A percentile compares a stretch with the other conserved stretches of the same genome.
Conservation (phyloP, 2,329 filamentous ascomycete species). For the Acrocalymma vagum region DNA sequence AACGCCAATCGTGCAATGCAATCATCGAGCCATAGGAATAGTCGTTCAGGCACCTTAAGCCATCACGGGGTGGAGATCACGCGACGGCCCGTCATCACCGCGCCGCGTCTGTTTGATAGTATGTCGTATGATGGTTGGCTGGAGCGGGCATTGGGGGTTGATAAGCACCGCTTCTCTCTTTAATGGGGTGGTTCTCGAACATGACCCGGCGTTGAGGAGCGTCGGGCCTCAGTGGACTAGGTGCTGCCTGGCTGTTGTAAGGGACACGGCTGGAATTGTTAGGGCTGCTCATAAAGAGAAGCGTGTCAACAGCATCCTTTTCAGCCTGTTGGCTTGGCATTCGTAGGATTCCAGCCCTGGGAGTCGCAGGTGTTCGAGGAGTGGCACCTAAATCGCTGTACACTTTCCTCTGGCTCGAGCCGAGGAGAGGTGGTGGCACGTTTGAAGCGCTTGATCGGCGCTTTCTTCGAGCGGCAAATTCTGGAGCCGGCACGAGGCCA, state of each 20-base stretch:
- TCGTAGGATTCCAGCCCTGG: conserved; percentile 64
- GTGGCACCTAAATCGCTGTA: conserved; percentile 37
- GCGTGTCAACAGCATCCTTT: conserved; percentile 81
- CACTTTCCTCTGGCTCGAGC: conserved; percentile 38
- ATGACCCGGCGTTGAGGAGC: conserved; percentile 44
- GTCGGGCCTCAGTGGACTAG: conserved; percentile 40
- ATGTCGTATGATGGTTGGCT: conserved; percentile 32
- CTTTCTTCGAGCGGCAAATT: conserved; percentile 42
- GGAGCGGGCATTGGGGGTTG: conserved; percentile 31
- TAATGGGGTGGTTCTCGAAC: conserved; percentile 42
- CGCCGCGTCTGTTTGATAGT: conserved; percentile 36
- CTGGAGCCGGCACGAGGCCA: conserved; percentile 42
- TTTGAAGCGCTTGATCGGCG: conserved; percentile 44
- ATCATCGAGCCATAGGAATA: conserved; percentile 26
- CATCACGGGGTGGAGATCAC: background rate
- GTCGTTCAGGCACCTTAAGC: conserved; percentile 5
- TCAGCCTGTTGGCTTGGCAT: conserved; percentile 77
- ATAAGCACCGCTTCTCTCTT: conserved; percentile 30
- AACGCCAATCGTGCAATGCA: conserved; percentile 46
- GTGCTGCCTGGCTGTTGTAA: conserved; percentile 32
- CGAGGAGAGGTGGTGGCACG: conserved; percentile 40
- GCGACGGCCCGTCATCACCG: conserved; percentile 20
- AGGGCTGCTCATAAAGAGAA: conserved; percentile 83
- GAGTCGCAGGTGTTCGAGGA: conserved; percentile 35
- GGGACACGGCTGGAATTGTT: conserved; percentile 65